Base-by-base conservation (phyloP, 345 rosid genomes). In the Acer saccharum region DNA sequence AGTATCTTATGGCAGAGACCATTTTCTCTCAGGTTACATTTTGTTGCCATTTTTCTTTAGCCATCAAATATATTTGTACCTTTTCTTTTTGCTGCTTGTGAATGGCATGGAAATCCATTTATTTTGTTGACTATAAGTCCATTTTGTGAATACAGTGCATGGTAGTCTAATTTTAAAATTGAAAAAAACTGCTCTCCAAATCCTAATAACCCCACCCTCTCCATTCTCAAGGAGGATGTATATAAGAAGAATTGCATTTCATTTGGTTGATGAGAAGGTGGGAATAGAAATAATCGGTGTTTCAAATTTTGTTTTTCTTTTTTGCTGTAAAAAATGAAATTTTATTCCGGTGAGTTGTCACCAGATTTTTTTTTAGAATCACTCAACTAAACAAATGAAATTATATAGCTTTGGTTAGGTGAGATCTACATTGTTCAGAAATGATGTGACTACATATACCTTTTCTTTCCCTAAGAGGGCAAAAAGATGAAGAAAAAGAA, bases 1-100 rank as follows among this genome's bases (percentile, higher is more conserved):
- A 96, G 88, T 94, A 92, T 88, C 90, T 96, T 61, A 92, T 96
- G 99, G 98, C 99, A 48, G 99, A 96, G 91, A 92, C 98, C 41
- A 83, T 96, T 72, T 96, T 96, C 84, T 94, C 99, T 73, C 99
- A 96, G 98, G 99, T 94, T 81, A 76, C 50, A 46, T 71, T 81
- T 60, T 83, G 60, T 54, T 69, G 25, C 21, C 32, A 32, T 74
- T 70, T 72, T 48, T 55, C 14, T 25, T 65, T 71, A 50, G 64
- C 25, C 35, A 70, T 6, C 67, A 65, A 7, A 57, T 35, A 4
- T n/a, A 39, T 5, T 10, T 63, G 43, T 1, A 44, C 21, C 32
- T 71, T 18, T 52, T 11, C 23, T 4, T 41, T 41, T 41, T 60
- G 55, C 54, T 13, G 18, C 9, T 27, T 62, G 18, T 25, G 61